phyloP scores from a whole-genome alignment of 169 alveolate species.

The Eimeria acervulina region DNA sequence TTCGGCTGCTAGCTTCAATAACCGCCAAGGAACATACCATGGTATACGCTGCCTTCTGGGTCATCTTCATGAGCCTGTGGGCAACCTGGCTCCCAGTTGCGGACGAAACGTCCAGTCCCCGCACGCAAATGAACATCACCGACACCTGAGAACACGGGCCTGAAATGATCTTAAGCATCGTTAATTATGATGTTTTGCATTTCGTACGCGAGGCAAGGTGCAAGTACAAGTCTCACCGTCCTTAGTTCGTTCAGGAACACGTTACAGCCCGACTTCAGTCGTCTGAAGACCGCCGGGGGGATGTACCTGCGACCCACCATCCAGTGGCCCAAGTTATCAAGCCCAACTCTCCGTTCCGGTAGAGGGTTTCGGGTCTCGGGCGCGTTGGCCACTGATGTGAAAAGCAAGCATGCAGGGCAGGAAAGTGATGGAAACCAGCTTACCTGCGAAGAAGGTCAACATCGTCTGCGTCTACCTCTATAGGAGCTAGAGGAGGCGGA shows the following conservation, averaged over 20 bases:
- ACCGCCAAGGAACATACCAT: constrained; percentile 64
- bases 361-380: neutral
- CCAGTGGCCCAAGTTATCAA: neutral
- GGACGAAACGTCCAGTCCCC: constrained; percentile 89
- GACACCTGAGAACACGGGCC: constrained; percentile 80
- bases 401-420: neutral
- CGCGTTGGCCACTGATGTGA: neutral
- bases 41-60: constrained; percentile 82
- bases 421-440: neutral
- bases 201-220: neutral
- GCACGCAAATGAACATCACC: constrained; percentile 87
- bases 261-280: constrained; percentile 87
- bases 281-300: constrained; percentile 89
- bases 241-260: constrained; percentile 88
- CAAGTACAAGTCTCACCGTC: constrained; percentile 27
- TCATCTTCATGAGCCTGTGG: constrained; percentile 87
- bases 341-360: neutral
- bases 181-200: no score
- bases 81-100: constrained; percentile 88
- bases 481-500: constrained; percentile 83
- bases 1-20: neutral
- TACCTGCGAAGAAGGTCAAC: constrained; percentile 81
- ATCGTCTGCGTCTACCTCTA: constrained; percentile 81
- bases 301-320: constrained; percentile 83
- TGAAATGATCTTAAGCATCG: neutral